phyloP scores from a whole-genome alignment of 2,329 filamentous ascomycete genomes.

The Daldinia eschscholtzii region DNA sequence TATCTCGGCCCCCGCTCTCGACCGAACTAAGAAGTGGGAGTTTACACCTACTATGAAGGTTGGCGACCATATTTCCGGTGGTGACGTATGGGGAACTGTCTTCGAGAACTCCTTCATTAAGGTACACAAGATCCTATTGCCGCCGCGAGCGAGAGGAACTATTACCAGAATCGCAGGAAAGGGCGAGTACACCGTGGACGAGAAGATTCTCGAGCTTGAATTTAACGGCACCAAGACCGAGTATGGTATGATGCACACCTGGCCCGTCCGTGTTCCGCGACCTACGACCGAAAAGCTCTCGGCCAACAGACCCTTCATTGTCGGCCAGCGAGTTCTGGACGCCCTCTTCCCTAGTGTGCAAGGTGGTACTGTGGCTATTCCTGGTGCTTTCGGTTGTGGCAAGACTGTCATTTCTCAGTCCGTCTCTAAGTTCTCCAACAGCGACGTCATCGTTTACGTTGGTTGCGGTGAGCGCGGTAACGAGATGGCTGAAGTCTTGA shows the following conservation, averaged over 20 bases:
- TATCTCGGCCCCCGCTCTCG: slow-evolving; percentile 86
- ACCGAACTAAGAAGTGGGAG: slow-evolving; percentile 95
- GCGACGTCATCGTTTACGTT: slow-evolving; percentile 98
- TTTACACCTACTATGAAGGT: slow-evolving; percentile 93
- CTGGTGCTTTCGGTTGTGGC: slow-evolving; percentile 97
- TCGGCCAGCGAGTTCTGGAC: slow-evolving; percentile 96
- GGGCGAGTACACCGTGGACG: slow-evolving; percentile 92
- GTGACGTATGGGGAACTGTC: slow-evolving; percentile 94
- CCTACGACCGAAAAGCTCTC: slow-evolving; percentile 92
- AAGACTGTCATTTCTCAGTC: slow-evolving; percentile 99
- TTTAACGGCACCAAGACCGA: slow-evolving; percentile 96
- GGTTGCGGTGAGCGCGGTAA: slow-evolving; percentile 92
- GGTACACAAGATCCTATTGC: slow-evolving; percentile 92
- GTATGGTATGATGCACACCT: slow-evolving; percentile 98
- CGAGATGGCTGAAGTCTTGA: slow-evolving; percentile 99
- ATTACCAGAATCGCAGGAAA: slow-evolving; percentile 92
- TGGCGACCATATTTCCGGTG: slow-evolving; percentile 95
- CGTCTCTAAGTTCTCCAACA: slow-evolving; percentile 99
- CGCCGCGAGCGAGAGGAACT: slow-evolving; percentile 88
- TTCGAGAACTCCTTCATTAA: slow-evolving; percentile 96
- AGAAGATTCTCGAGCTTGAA: slow-evolving; percentile 95
- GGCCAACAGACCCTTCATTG: slow-evolving; percentile 90
- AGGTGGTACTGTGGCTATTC: slow-evolving; percentile 97
- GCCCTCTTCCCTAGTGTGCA: slow-evolving; percentile 96
- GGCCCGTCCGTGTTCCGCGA: slow-evolving; percentile 96